Conservation (phyloP, 2,329 filamentous ascomycete species). For the Colletotrichum orchidophilum region DNA sequence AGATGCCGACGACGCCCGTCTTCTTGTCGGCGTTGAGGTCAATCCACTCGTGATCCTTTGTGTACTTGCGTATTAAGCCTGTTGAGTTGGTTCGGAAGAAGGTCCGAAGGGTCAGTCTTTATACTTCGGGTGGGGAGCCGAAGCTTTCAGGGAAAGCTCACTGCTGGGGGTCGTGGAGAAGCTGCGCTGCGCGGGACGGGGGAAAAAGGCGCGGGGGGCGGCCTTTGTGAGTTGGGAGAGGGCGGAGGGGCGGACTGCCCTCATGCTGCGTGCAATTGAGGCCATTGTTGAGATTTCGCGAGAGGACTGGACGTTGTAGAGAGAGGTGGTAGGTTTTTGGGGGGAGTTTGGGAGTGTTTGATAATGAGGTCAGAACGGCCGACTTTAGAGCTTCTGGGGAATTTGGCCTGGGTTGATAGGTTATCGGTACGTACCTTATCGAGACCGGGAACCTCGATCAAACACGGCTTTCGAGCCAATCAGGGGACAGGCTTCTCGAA, state of each 20-base stretch:
- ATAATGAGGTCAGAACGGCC: constrained; percentile 32
- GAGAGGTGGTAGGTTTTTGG: constrained; percentile 12
- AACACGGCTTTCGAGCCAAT: constrained; percentile 16
- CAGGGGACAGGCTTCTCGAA: background rate
- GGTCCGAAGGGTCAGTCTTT: constrained; percentile 17
- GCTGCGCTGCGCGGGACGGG: constrained; percentile 53
- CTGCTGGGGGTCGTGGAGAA: constrained; percentile 52
- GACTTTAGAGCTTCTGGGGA: constrained; percentile 21
- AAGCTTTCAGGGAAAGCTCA: constrained; percentile 37
- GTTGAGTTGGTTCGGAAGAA: constrained; percentile 6
- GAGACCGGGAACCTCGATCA: constrained; percentile 3
- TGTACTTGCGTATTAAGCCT: constrained; percentile 84
- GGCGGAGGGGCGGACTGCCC: constrained; percentile 58
- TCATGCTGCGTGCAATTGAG: constrained; percentile 67
- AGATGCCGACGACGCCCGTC: constrained; percentile 85
- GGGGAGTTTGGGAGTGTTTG: background rate
- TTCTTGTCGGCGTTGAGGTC: constrained; percentile 85
- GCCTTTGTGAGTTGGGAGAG: constrained; percentile 50
- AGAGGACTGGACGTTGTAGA: constrained; percentile 22
- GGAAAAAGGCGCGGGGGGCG: constrained; percentile 44
- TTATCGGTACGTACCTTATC: constrained; percentile 26
- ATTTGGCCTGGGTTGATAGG: constrained; percentile 12
- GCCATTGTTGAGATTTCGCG: constrained; percentile 57
- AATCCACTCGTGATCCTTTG: constrained; percentile 98
- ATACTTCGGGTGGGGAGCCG: constrained; percentile 5